phyloP scores from a whole-genome alignment of 1,139 yeast genomes.

The Geotrichum candidum region DNA sequence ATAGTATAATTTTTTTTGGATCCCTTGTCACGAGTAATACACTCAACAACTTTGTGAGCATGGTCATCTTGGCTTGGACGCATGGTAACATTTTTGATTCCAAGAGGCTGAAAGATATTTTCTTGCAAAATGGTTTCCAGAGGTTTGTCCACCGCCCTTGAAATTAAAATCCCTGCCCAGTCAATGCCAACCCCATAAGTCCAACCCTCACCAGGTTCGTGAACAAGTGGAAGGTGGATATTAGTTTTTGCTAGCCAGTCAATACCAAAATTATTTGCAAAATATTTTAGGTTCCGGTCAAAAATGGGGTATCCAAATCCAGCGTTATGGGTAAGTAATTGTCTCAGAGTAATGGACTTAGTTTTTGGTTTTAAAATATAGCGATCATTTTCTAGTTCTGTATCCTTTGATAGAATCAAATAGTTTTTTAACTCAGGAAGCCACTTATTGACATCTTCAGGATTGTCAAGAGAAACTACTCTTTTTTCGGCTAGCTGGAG shows the following conservation, averaged over 20 bases:
- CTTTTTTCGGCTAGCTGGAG: slow-evolving; percentile 45
- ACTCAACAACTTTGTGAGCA: slow-evolving; percentile 4
- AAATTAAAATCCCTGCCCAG: slow-evolving; percentile 48
- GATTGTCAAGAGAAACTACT: slow-evolving; percentile 39
- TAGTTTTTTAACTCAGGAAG: slow-evolving; percentile 39
- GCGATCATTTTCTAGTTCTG: slow-evolving; percentile 37
- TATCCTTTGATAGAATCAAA: slow-evolving; percentile 28
- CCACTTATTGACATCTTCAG: slow-evolving; percentile 28
- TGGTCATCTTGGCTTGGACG: background rate
- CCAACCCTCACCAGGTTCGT: no score
- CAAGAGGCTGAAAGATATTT: slow-evolving; percentile 1
- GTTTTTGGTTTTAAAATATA: slow-evolving; percentile 31
- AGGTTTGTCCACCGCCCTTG: background rate
- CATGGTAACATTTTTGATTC: slow-evolving; percentile 1
- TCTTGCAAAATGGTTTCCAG: background rate
- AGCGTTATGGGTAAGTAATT: no score
- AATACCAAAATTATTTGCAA: slow-evolving; percentile 4
- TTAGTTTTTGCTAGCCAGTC: slow-evolving; percentile 20
- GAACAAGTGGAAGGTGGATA: slow-evolving; percentile 38
- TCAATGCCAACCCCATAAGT: slow-evolving; percentile 48
- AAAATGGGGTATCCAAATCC: slow-evolving; percentile 30
- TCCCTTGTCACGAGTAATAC: slow-evolving; percentile 5
- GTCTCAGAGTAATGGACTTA: no score
- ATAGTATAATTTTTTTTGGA: slow-evolving; percentile 1
- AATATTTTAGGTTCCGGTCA: slow-evolving; percentile 23